These are phyloP conservation scores for Penicillium brevicompactum DNA, from an alignment of 2,329 filamentous ascomycete genomes.

Conservation along the genomic window DNA sequence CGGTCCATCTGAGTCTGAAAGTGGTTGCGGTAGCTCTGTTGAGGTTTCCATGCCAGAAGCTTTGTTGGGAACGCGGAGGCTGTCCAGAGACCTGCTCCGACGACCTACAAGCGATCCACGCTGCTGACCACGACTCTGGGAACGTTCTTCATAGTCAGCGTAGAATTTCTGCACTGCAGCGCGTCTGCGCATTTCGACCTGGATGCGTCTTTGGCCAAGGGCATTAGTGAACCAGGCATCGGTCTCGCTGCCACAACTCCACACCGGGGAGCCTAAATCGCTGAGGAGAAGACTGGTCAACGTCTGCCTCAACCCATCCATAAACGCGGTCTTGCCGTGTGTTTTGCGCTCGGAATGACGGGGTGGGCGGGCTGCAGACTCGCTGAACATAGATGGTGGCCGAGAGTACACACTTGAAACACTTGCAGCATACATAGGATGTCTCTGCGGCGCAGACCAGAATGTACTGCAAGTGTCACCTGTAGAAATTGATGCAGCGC, in stretches of 20 bases:
- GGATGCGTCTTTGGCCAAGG: constrained; percentile 52
- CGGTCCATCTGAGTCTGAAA: constrained; percentile 27
- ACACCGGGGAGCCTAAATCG: constrained; percentile 83
- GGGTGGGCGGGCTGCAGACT: constrained; percentile 34
- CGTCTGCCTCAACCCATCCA: constrained; percentile 74
- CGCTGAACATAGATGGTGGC: constrained; percentile 46
- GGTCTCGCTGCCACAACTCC: constrained; percentile 88
- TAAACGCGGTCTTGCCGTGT: constrained; percentile 76
- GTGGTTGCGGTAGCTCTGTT: constrained; percentile 6
- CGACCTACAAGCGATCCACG: constrained; percentile 25
- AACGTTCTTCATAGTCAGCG: constrained; percentile 37
- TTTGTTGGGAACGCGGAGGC: constrained; percentile 16
- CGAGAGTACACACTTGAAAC: constrained; percentile 58
- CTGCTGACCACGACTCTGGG: constrained; percentile 26
- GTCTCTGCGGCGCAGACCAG: constrained; percentile 82
- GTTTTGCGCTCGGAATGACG: constrained; percentile 39
- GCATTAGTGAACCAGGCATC: constrained; percentile 75
- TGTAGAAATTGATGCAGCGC: constrained; percentile 69
- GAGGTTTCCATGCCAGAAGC: not conserved
- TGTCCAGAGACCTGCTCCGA: constrained; percentile 39
- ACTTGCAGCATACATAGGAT: constrained; percentile 64
- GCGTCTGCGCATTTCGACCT: constrained; percentile 42
- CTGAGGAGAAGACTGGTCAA: constrained; percentile 84
- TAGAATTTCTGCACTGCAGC: constrained; percentile 43
- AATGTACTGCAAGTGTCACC: constrained; percentile 79